Evolutionary conservation across 1,284 basidiomycete species (phyloP), one percentile per base, ranked within the genome.

Genomic region (Puccinia triticina): DNA sequence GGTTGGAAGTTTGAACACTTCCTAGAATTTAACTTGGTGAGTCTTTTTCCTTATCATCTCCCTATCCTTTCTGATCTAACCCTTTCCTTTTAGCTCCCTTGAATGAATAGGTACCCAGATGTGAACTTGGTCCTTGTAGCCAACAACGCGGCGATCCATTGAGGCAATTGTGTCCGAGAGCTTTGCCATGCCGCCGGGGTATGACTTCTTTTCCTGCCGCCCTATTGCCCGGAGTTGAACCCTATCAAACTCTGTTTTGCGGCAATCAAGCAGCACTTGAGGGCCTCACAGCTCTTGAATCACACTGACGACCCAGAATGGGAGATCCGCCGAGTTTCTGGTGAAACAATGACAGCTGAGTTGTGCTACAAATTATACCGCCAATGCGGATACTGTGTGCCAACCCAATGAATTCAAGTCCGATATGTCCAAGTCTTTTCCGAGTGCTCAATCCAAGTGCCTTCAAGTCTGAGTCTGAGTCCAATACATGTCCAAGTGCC

Each of bases 1-100:
- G 34, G 59, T 64, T 26, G 14, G 2, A 64, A 64, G 23, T 64
- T 64, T 64, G 59, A 64, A 18, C 59, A 64, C 18, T 64, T 64
- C 26, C 18, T 64, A 11, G 12, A 64, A 29, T 64, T 64, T 29
- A 26, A 64, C n/a, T 64, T 64, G 59, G 59, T 64, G 29, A 64
- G 59, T 29, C 50, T 64, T 64, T 29, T 29, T 64, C 26, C 26
- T 64, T 64, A 4, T 26, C 8, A n/a, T 4, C 29, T 29, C 29
- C 8, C 34, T 64, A 2, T 59, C 57, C 57, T n/a, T n/a, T n/a
- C n/a, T n/a, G n/a, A n/a, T n/a, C n/a, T n/a, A n/a, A n/a, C n/a
- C n/a, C n/a, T n/a, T n/a, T n/a, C n/a, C n/a, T 59, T 23, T 29
- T 29, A 64, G 29, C 34, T 64, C 34, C 59, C 50, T 12, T 12